Evolutionary conservation across 2,329 filamentous ascomycete genomes (phyloP).

Genomic region (Aureobasidium leucospermi): DNA sequence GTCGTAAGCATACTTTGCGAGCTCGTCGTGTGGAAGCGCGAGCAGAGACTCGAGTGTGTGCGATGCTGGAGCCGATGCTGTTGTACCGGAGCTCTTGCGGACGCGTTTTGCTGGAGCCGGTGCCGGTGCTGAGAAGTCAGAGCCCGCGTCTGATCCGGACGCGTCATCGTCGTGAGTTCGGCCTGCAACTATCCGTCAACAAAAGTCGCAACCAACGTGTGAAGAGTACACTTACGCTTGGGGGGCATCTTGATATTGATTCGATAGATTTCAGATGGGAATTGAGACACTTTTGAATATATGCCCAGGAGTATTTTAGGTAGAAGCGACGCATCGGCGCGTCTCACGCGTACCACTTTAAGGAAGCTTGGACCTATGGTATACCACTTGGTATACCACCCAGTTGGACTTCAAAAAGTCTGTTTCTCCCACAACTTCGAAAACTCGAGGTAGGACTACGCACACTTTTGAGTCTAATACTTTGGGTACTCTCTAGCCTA

Average conservation of each 20-base stretch:
- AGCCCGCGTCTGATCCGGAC: background rate
- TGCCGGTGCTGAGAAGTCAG: background rate
- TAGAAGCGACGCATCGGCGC: background rate
- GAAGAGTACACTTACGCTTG: background rate
- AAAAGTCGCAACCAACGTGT: background rate
- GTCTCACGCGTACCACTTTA: background rate
- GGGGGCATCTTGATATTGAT: background rate
- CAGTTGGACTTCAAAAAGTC: too few relatives aligned
- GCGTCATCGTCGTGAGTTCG: background rate
- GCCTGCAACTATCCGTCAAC: background rate
- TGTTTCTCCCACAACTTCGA: too few relatives aligned
- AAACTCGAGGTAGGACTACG: too few relatives aligned
- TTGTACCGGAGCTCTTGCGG: background rate
- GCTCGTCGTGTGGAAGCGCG: background rate
- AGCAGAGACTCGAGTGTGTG: background rate
- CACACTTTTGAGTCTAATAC: too few relatives aligned
- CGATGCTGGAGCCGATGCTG: background rate
- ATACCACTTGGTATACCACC: background rate
- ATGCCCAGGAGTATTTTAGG: background rate
- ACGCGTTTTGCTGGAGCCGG: background rate
- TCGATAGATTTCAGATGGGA: background rate
- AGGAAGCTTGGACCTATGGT: background rate
- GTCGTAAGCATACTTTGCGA: background rate
- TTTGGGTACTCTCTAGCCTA: too few relatives aligned
- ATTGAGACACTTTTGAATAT: too few relatives aligned